Evolutionary conservation across 345 rosid species (phyloP).

Genomic region (Eutrema yunnanense): DNA sequence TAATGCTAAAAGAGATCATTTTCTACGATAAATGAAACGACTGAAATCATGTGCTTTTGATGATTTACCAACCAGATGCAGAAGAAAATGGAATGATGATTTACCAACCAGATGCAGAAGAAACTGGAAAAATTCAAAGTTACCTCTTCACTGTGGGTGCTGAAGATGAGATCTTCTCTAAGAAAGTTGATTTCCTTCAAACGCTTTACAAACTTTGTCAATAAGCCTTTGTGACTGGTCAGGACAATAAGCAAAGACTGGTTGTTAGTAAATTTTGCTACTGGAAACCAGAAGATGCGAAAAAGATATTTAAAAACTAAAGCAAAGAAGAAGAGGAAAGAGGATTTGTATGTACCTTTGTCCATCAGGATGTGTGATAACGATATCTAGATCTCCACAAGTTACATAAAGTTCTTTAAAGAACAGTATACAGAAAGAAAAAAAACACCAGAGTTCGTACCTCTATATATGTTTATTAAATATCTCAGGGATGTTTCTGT

Average conservation of each 20-base stretch:
- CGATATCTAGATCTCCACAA: constrained; percentile 85
- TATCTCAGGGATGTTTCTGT: constrained; percentile 71
- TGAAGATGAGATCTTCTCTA: constrained; percentile 84
- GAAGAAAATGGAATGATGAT: neutral
- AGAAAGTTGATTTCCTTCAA: constrained; percentile 70
- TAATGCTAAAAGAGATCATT: neutral
- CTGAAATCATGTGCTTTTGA: neutral
- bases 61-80: neutral
- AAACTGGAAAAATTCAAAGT: neutral
- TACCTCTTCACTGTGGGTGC: constrained; percentile 89
- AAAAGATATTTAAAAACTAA: neutral
- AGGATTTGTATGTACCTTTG: constrained; percentile 46
- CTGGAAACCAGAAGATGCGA: neutral
- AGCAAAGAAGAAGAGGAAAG: neutral
- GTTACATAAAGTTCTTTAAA: constrained; percentile 2
- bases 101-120: neutral
- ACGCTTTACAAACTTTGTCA: constrained; percentile 56
- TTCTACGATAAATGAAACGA: neutral
- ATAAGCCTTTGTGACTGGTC: constrained; percentile 82
- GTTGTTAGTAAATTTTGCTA: constrained; percentile 4
- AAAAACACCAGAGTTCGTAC: constrained; percentile 27
- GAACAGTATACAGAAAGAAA: neutral
- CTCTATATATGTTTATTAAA: constrained; percentile 80
- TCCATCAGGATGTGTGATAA: constrained; percentile 87
- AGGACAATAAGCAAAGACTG: constrained; percentile 13